These are phyloP conservation scores for Metschnikowia corniflorae DNA, from an alignment of 805 yeast species.

Conservation along the genomic window DNA sequence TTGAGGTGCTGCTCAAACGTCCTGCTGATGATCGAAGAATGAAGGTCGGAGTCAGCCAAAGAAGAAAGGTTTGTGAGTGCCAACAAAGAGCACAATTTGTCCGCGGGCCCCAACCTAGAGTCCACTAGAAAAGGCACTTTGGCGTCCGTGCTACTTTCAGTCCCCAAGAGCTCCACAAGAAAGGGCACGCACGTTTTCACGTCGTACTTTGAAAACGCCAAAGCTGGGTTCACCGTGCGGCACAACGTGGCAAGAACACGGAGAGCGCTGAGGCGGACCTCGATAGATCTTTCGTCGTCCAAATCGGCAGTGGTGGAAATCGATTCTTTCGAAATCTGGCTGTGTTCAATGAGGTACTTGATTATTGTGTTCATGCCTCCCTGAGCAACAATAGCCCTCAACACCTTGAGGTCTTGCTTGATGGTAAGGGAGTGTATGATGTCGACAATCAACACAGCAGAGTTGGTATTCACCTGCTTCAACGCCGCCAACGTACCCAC, in stretches of 20 bases:
- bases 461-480: conserved; percentile 5
- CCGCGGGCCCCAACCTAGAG: conserved; percentile 28
- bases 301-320: background rate
- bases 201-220: conserved; percentile 40
- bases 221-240: conserved; percentile 40
- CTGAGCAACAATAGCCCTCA: conserved; percentile 42
- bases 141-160: conserved; percentile 16
- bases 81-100: conserved; percentile 52
- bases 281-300: conserved; percentile 8
- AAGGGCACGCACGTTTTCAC: conserved; percentile 45
- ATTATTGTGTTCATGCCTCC: conserved; percentile 42
- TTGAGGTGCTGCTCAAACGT: conserved; percentile 44
- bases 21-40: conserved; percentile 41
- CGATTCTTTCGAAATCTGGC: conserved; percentile 22
- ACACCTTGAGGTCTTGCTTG: conserved; percentile 21
- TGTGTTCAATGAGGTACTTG: conserved; percentile 33
- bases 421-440: conserved; percentile 35
- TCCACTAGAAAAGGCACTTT: background rate
- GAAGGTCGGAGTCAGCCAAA: conserved; percentile 34
- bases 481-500: conserved; percentile 12
- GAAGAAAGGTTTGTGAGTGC: conserved; percentile 70
- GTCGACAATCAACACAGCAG: conserved; percentile 15
- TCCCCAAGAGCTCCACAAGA: conserved; percentile 43
- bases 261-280: conserved; percentile 31
- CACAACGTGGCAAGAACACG: conserved; percentile 44